A percentile compares a stretch with the other conserved stretches of the same genome.
These are phyloP conservation scores for Kurtzmaniella quercitrusa DNA, from an alignment of 1,139 yeast genomes.

Conservation along the genomic window DNA sequence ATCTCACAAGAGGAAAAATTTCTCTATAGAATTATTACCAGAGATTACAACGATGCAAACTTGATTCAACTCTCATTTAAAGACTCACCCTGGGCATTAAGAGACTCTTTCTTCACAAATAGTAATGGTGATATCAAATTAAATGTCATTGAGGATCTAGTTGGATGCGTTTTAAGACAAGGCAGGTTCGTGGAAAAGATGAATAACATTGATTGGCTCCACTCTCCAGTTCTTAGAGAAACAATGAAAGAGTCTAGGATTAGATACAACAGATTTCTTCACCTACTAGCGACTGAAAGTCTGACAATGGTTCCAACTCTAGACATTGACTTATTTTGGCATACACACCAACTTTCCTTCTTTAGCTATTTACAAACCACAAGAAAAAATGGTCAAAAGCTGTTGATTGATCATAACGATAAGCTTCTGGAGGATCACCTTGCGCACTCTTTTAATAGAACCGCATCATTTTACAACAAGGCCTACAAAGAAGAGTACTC, in stretches of 20 bases:
- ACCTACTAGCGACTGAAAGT: conserved; percentile 12
- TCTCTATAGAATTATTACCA: neutral
- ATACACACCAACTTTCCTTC: conserved; percentile 25
- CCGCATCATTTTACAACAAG: conserved; percentile 17
- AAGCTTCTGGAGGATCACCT: conserved; percentile 14
- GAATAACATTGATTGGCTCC: conserved; percentile 26
- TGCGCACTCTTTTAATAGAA: conserved; percentile 17
- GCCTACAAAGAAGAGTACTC: conserved; percentile 20
- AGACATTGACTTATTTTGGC: conserved; percentile 30
- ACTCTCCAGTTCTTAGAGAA: conserved; percentile 17
- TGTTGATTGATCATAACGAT: conserved; percentile 15
- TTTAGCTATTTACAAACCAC: conserved; percentile 12
- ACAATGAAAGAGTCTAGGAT: conserved; percentile 18
- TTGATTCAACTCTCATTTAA: conserved; percentile 3
- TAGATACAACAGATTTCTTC: conserved; percentile 25
- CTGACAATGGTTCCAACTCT: conserved; percentile 19
- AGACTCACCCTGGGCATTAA: conserved; percentile 3
- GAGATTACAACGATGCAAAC: neutral
- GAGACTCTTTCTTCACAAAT: conserved; percentile 1
- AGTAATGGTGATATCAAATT: conserved; percentile 4
- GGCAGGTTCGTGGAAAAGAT: conserved; percentile 28
- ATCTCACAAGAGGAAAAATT: neutral
- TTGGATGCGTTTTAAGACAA: conserved; percentile 29
- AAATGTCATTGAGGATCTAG: conserved; percentile 22
- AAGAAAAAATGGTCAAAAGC: neutral